These are phyloP conservation scores for Fraxinus latifolia DNA, from an alignment of 305 asterid species.

Conservation along the genomic window DNA sequence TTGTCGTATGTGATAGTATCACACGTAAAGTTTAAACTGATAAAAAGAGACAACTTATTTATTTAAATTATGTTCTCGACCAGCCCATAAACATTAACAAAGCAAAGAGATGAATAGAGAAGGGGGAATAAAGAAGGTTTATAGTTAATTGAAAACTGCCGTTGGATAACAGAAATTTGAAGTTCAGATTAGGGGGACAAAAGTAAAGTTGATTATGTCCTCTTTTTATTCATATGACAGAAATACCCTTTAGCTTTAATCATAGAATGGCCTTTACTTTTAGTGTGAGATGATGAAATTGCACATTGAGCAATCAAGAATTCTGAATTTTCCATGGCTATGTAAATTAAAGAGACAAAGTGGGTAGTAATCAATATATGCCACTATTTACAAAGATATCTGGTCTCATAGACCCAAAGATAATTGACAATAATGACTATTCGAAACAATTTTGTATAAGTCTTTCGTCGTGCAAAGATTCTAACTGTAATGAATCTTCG, in stretches of 20 bases:
- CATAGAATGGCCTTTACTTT: conserved; percentile 29
- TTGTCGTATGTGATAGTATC: not conserved
- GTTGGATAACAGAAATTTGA: conserved; percentile 64
- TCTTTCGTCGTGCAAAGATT: not conserved
- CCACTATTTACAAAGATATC: conserved; percentile 26
- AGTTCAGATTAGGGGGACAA: conserved; percentile 32
- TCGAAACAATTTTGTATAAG: not conserved
- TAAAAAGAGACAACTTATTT: not conserved
- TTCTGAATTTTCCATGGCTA: conserved; percentile 20
- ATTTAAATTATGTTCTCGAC: not conserved
- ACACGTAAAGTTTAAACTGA: not conserved
- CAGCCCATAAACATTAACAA: not conserved
- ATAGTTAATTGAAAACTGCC: conserved; percentile 42
- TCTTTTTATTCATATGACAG: conserved; percentile 27
- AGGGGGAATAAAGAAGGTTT: conserved; percentile 28
- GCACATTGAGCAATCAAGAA: conserved; percentile 37
- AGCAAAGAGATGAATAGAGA: conserved; percentile 12
- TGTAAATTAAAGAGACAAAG: conserved; percentile 4
- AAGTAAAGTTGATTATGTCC: conserved; percentile 28
- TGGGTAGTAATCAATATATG: conserved; percentile 24
- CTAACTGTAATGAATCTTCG: not conserved
- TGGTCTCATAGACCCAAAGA: conserved; percentile 29
- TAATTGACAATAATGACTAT: conserved; percentile 20
- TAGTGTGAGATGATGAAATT: conserved; percentile 40
- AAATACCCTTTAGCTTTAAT: conserved; percentile 44